These are phyloP conservation scores for Madurella mycetomatis DNA, from an alignment of 2,329 filamentous ascomycete genomes.

Conservation along the genomic window DNA sequence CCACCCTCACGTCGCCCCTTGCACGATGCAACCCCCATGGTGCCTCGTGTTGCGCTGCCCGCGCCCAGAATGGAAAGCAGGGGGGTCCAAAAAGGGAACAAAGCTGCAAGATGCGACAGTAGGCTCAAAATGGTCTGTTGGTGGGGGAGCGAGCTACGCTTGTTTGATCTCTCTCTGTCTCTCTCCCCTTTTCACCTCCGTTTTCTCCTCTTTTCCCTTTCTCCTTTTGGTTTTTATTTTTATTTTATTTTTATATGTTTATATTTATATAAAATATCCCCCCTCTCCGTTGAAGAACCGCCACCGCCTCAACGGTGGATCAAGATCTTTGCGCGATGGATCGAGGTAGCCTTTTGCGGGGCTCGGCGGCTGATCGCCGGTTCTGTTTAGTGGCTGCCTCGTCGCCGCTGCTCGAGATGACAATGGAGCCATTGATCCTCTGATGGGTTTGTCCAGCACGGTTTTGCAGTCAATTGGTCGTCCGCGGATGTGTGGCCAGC, in stretches of 20 bases:
- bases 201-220: not conserved
- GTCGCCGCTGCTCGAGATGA: not conserved
- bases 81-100: conserved; percentile 6
- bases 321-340: not conserved
- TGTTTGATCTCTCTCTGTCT: not conserved
- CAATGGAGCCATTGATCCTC: not conserved
- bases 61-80: conserved; percentile 7
- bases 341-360: not conserved
- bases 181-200: not conserved
- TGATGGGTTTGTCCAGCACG: not conserved
- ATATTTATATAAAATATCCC: too few species aligned
- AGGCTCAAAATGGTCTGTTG: not conserved
- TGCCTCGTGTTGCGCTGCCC: conserved; percentile 1
- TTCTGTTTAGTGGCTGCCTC: not conserved
- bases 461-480: not conserved
- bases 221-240: not conserved
- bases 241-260: too few species aligned
- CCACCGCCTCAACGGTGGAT: not conserved
- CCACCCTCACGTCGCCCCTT: not conserved
- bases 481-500: not conserved
- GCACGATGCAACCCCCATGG: conserved; percentile 13
- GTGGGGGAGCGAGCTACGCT: not conserved
- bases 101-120: not conserved
- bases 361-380: not conserved
- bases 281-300: not conserved